phyloP scores from a whole-genome alignment of 2,329 filamentous ascomycete species.

The Ascocoryne sarcoides region DNA sequence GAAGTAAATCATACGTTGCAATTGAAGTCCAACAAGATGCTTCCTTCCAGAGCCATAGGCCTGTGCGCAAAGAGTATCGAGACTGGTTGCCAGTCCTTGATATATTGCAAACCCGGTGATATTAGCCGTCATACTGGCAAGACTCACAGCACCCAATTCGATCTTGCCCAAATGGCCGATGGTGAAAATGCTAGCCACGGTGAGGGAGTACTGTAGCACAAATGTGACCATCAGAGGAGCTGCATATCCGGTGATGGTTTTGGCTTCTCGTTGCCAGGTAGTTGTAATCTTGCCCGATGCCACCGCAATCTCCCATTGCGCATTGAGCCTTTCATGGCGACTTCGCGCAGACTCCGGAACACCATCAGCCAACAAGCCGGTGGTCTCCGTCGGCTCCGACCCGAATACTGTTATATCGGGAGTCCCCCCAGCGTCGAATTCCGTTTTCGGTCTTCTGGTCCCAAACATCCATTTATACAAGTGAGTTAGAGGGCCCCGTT shows the following conservation, averaged over 20 bases:
- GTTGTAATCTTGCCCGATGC: conserved; percentile 73
- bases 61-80: conserved; percentile 90
- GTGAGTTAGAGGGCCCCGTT: conserved; percentile 30
- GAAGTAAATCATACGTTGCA: conserved; percentile 75
- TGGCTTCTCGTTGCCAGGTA: conserved; percentile 83
- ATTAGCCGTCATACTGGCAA: conserved; percentile 70
- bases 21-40: conserved; percentile 76
- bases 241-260: conserved; percentile 67
- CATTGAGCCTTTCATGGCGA: conserved; percentile 51
- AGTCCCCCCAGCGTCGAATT: conserved; percentile 33
- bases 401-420: conserved; percentile 10
- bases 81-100: conserved; percentile 77
- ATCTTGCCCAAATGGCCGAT: conserved; percentile 67
- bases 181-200: conserved; percentile 72
- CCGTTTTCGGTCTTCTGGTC: conserved; percentile 40
- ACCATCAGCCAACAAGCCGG: conserved; percentile 33
- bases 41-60: conserved; percentile 88
- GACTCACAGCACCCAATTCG: conserved; percentile 56
- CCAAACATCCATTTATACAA: conserved; percentile 41
- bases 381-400: conserved; percentile 32
- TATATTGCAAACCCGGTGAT: conserved; percentile 72
- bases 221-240: conserved; percentile 66
- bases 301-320: conserved; percentile 81
- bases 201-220: conserved; percentile 73
- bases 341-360: conserved; percentile 35